phyloP scores from a whole-genome alignment of 768 basidiomycete species.

The Pleurotus tuoliensis region DNA sequence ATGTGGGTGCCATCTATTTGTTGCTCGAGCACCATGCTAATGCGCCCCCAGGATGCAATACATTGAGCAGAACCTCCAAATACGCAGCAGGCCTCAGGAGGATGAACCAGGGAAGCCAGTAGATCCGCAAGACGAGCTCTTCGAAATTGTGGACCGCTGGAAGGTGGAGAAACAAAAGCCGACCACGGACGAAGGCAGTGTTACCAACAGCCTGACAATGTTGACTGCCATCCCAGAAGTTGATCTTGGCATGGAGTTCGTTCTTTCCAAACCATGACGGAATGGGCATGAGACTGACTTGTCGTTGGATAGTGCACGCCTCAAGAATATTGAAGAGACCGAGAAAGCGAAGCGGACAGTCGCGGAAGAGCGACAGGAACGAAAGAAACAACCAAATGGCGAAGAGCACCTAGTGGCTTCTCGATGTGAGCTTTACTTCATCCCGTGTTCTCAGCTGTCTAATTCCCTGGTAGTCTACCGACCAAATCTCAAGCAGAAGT shows the following conservation, averaged over 20 bases:
- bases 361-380: slow-evolving; percentile 65
- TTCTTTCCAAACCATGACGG: slow-evolving; percentile 15
- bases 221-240: slow-evolving; percentile 97
- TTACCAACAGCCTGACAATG: slow-evolving; percentile 93
- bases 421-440: slow-evolving; percentile 61
- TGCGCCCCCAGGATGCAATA: slow-evolving; percentile 80
- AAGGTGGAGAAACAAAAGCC: slow-evolving; percentile 54
- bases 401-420: slow-evolving; percentile 84
- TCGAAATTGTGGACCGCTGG: slow-evolving; percentile 66
- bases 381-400: slow-evolving; percentile 51
- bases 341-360: slow-evolving; percentile 92
- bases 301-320: slow-evolving; percentile 55
- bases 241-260: slow-evolving; percentile 97
- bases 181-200: slow-evolving; percentile 82
- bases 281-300: slow-evolving; percentile 2
- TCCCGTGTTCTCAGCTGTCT: slow-evolving; percentile 3
- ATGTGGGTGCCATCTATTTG: slow-evolving; percentile 56
- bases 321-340: slow-evolving; percentile 96
- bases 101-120: slow-evolving; percentile 41
- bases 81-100: slow-evolving; percentile 56
- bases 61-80: slow-evolving; percentile 89
- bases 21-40: not conserved
- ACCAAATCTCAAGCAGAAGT: slow-evolving; percentile 77
- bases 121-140: slow-evolving; percentile 79
- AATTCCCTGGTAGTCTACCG: slow-evolving; percentile 61